phyloP scores from a whole-genome alignment of 2,329 filamentous ascomycete genomes.

The Scopulariopsis brevicaulis region DNA sequence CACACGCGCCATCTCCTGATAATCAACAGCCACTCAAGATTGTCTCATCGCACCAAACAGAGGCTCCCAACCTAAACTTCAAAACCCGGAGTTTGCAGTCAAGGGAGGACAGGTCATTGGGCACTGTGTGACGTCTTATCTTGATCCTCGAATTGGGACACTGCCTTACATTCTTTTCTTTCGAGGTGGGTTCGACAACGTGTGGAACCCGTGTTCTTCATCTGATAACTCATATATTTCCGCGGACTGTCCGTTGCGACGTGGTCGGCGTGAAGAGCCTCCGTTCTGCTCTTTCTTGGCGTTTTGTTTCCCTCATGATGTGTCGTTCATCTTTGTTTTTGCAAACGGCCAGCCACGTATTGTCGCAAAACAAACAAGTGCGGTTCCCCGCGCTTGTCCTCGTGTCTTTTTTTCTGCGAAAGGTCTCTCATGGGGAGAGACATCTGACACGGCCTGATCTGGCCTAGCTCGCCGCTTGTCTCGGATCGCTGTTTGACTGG shows the following conservation, averaged over 20 bases:
- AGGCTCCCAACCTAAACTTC: background rate
- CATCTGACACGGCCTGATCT: background rate
- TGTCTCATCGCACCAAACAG: background rate
- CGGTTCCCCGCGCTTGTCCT: too few relatives aligned
- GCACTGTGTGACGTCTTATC: background rate
- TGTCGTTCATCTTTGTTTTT: background rate
- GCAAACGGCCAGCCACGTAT: background rate
- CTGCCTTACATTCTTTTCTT: too few relatives aligned
- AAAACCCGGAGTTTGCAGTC: background rate
- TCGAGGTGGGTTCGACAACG: background rate
- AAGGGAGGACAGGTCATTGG: background rate
- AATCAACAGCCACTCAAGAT: background rate
- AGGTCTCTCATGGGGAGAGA: background rate
- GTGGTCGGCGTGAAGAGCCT: background rate
- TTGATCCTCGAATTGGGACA: background rate
- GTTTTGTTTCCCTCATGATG: background rate
- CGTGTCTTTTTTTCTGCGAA: background rate
- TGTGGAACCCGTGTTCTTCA: background rate
- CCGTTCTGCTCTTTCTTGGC: background rate
- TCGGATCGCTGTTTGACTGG: background rate
- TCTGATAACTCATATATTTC: background rate
- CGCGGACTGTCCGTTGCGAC: background rate
- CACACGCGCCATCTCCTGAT: background rate
- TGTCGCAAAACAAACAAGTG: too few relatives aligned
- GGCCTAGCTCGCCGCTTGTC: background rate